These are phyloP conservation scores for Halophytophthora polymorphica DNA, from an alignment of 352 stramenopile genomes.

Conservation along the genomic window DNA sequence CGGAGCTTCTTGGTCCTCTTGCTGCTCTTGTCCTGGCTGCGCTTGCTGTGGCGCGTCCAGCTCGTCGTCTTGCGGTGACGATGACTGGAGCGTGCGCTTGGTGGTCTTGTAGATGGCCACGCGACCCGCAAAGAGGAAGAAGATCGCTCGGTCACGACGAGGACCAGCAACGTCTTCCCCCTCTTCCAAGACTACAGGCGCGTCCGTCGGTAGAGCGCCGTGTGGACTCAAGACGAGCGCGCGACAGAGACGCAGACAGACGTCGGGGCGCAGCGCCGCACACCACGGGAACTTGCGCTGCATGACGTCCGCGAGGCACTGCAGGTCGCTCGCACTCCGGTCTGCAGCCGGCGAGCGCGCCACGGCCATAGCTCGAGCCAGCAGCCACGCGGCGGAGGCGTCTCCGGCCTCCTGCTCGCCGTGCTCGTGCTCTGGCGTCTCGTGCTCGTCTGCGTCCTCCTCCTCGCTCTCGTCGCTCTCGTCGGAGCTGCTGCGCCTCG, in stretches of 20 bases:
- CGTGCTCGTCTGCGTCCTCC: slow-evolving; percentile 1
- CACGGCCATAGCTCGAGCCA: slow-evolving; percentile 27
- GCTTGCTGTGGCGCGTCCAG: slow-evolving; percentile 5
- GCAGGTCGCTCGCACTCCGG: slow-evolving; percentile 36
- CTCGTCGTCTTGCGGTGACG: slow-evolving; percentile 3
- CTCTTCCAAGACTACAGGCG: slow-evolving; percentile 32
- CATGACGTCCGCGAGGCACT: slow-evolving; percentile 42
- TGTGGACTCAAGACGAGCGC: slow-evolving; percentile 25
- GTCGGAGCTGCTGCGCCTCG: not conserved
- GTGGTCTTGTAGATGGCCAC: slow-evolving; percentile 23
- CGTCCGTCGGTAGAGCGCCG: slow-evolving; percentile 15
- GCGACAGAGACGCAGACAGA: slow-evolving; percentile 31
- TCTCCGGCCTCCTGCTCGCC: slow-evolving; percentile 12
- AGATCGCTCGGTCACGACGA: slow-evolving; percentile 10
- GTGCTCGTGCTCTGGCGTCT: slow-evolving; percentile 2
- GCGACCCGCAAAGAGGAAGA: slow-evolving; percentile 29
- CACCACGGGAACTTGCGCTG: slow-evolving; percentile 40
- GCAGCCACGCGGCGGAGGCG: slow-evolving; percentile 18
- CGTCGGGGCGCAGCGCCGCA: slow-evolving; percentile 29
- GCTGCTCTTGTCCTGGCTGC: slow-evolving; percentile 1
- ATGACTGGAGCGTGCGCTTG: slow-evolving; percentile 19
- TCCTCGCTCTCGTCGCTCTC: slow-evolving; percentile 4
- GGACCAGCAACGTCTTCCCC: slow-evolving; percentile 4
- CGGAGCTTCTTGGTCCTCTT: not conserved
- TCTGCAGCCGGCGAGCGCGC: slow-evolving; percentile 6